Evolutionary conservation across 1,139 yeast genomes (phyloP).

Genomic region (Hyphopichia burtonii): DNA sequence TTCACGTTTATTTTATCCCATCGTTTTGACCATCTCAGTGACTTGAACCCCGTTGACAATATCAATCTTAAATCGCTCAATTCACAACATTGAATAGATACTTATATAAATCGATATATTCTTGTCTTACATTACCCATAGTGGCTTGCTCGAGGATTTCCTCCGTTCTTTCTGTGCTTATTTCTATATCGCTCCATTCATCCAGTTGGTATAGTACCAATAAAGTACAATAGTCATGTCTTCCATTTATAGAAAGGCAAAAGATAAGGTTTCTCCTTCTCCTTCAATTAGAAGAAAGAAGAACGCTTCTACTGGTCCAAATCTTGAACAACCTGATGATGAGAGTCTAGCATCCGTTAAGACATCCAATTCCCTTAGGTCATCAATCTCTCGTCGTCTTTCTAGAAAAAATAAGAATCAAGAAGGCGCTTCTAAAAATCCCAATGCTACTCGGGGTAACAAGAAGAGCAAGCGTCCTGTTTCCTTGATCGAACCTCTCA

Average conservation of each 20-base stretch:
- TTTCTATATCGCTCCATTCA: too few relatives aligned
- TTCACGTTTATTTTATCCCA: too few relatives aligned
- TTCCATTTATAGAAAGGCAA: slow-evolving; percentile 5
- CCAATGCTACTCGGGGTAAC: background rate
- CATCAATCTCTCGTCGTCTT: slow-evolving; percentile 2
- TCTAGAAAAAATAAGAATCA: background rate
- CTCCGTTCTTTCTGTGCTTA: too few relatives aligned
- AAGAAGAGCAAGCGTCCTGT: background rate
- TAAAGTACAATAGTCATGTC: too few relatives aligned
- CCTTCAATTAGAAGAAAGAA: slow-evolving; percentile 1
- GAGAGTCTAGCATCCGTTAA: background rate
- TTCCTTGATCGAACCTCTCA: background rate
- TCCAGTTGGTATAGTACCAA: too few relatives aligned
- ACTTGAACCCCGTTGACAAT: too few relatives aligned
- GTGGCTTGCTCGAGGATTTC: too few relatives aligned
- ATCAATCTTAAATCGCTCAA: too few relatives aligned
- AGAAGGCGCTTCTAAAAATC: background rate
- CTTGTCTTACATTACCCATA: too few relatives aligned
- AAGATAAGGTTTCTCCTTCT: slow-evolving; percentile 4
- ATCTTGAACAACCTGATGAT: background rate
- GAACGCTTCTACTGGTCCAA: background rate
- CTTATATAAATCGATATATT: too few relatives aligned
- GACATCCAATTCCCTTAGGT: slow-evolving; percentile 1
- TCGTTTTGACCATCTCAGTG: too few relatives aligned
- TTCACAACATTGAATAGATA: too few relatives aligned